phyloP scores from a whole-genome alignment of 495 filamentous ascomycete genomes.

The Pseudoneurospora amorphoporcata region DNA sequence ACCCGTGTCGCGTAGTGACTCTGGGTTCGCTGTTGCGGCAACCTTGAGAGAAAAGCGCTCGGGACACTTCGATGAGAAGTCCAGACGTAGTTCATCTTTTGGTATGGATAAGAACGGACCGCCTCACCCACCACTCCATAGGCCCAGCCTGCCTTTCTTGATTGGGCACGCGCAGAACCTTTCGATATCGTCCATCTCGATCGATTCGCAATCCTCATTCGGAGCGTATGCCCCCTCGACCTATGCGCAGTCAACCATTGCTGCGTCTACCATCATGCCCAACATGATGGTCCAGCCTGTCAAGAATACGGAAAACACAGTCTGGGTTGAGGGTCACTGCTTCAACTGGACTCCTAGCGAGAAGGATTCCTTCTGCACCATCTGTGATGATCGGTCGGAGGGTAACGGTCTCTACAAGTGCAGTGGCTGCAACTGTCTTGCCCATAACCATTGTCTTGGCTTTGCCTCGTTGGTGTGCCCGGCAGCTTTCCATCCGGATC shows the following conservation, averaged over 20 bases:
- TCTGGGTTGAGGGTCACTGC: conserved; percentile 93
- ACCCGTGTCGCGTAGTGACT: conserved; percentile 77
- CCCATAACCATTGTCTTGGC: conserved; percentile 73
- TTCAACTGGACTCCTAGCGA: conserved; percentile 65
- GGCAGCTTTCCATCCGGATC: conserved; percentile 79
- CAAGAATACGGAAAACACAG: conserved; percentile 70
- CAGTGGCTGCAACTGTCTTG: conserved; percentile 59
- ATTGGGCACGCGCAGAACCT: conserved; percentile 67
- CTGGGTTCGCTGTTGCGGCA: conserved; percentile 73
- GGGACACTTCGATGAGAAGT: conserved; percentile 79
- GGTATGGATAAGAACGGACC: conserved; percentile 61
- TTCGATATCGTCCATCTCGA: conserved; percentile 74
- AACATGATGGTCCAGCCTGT: conserved; percentile 79
- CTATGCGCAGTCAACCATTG: conserved; percentile 93
- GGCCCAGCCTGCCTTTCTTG: conserved; percentile 77
- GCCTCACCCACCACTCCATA: conserved; percentile 51
- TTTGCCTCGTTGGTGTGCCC: conserved; percentile 82
- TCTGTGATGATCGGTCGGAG: conserved; percentile 84
- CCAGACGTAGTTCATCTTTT: conserved; percentile 84
- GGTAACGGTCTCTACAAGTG: conserved; percentile 81
- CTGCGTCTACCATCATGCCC: conserved; percentile 95
- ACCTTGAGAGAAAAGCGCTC: conserved; percentile 89
- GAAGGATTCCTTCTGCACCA: conserved; percentile 57
- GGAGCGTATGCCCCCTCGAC: conserved; percentile 85
- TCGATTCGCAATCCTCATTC: conserved; percentile 61